A percentile compares a stretch with the other conserved stretches of the same genome.
Evolutionary conservation across 306 rosid species (phyloP).

Genomic region (Albizia julibrissin): DNA sequence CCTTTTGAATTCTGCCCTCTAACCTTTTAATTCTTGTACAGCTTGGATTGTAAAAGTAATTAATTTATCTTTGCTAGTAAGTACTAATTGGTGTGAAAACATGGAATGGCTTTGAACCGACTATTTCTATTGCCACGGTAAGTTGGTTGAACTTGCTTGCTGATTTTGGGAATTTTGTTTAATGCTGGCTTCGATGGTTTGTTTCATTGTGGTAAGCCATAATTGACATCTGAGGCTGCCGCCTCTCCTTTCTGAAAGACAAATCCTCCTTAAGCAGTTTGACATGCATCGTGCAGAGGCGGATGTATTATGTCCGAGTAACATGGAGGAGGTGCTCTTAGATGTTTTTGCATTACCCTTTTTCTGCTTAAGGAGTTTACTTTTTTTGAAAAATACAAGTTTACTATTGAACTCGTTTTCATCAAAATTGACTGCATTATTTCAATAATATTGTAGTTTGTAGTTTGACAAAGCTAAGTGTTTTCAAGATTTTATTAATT

Average conservation of each 20-base stretch:
- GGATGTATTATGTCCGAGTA: too few species aligned
- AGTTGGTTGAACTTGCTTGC: neutral
- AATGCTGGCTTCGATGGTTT: neutral
- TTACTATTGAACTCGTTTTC: neutral
- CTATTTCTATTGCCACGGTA: neutral
- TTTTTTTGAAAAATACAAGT: neutral
- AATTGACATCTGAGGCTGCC: neutral
- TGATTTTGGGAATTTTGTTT: neutral
- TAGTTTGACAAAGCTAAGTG: neutral
- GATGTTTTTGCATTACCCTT: neutral
- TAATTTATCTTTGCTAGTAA: slow-evolving; percentile 28
- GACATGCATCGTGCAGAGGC: neutral
- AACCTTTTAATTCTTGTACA: slow-evolving; percentile 40
- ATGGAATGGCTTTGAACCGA: neutral
- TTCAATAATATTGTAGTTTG: neutral
- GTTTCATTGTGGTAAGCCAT: neutral
- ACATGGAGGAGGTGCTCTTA: neutral
- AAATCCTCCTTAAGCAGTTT: too few species aligned
- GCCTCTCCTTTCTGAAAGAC: too few species aligned
- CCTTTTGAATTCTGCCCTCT: slow-evolving; percentile 28
- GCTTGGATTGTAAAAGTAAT: slow-evolving; percentile 30
- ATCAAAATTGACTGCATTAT: neutral
- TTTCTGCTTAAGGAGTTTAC: neutral
- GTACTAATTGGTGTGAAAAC: neutral
- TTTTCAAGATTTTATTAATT: neutral